Conservation (phyloP, 1,284 basidiomycete genomes). For the Melampsora americana region DNA sequence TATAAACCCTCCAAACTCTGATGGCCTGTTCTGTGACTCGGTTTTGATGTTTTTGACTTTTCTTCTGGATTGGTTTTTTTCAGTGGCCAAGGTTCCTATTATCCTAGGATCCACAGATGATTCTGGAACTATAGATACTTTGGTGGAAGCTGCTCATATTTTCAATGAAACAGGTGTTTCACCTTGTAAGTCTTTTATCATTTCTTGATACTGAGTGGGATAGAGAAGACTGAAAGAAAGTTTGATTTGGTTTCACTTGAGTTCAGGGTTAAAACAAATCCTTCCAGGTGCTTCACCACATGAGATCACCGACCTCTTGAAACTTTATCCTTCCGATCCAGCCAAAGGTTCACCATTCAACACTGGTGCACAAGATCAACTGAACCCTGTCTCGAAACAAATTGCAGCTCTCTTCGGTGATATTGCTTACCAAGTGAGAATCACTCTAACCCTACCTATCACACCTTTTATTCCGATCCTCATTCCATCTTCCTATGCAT, state of each 20-base stretch:
- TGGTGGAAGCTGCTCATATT: conserved; percentile 1
- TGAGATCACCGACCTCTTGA: neutral
- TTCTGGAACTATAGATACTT: conserved; percentile 1
- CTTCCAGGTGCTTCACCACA: neutral
- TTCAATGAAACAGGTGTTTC: neutral
- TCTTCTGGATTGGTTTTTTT: too few relatives aligned
- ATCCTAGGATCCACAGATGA: neutral
- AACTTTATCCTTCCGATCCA: conserved; percentile 2
- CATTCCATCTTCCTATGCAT: neutral
- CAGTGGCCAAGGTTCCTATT: neutral
- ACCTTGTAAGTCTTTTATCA: neutral
- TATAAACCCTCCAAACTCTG: neutral
- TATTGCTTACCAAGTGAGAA: conserved; percentile 1
- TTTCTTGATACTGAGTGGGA: too few relatives aligned
- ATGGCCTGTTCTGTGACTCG: too few relatives aligned
- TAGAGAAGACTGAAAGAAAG: too few relatives aligned
- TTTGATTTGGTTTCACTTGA: too few relatives aligned
- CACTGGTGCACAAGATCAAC: neutral
- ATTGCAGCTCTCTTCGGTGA: neutral
- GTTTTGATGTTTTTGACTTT: neutral
- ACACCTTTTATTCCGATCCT: too few relatives aligned
- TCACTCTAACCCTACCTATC: too few relatives aligned
- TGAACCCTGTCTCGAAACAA: neutral
- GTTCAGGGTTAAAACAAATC: neutral
- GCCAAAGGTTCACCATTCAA: neutral